Evolutionary conservation across 192 early-diverging fungal genomes (phyloP).

Genomic region (Lunasporangiospora selenospora): DNA sequence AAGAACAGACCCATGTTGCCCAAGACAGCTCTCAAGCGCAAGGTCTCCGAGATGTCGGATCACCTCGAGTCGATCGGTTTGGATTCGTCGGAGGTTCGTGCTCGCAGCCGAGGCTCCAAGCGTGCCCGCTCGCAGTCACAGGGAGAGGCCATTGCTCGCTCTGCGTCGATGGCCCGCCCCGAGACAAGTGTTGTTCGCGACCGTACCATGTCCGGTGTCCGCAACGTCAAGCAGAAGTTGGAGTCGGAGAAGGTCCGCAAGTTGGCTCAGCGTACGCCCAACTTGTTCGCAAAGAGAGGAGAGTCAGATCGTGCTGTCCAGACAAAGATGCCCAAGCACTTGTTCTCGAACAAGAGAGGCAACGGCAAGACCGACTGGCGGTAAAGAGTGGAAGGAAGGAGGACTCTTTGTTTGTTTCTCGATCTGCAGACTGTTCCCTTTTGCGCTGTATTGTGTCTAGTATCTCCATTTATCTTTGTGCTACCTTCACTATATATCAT

Average conservation of each 20-base stretch:
- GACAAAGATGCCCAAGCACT: conserved; percentile 97
- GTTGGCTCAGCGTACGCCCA: conserved; percentile 74
- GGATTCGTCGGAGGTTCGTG: conserved; percentile 66
- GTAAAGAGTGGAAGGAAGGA: conserved; percentile 51
- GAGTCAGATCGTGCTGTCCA: conserved; percentile 95
- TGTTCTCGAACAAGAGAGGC: conserved; percentile 92
- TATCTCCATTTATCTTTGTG: too few species aligned
- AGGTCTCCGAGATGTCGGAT: conserved; percentile 67
- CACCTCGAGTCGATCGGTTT: conserved; percentile 80
- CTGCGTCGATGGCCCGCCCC: conserved; percentile 66
- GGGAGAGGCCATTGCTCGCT: conserved; percentile 69
- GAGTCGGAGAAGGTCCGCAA: conserved; percentile 82
- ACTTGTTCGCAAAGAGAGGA: conserved; percentile 81
- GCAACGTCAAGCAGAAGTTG: conserved; percentile 59
- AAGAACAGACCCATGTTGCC: conserved; percentile 77
- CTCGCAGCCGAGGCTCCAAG: conserved; percentile 72
- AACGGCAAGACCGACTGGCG: conserved; percentile 83
- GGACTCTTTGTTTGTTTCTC: background rate
- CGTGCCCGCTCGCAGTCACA: conserved; percentile 77
- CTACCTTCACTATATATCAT: too few species aligned
- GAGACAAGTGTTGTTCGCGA: conserved; percentile 64
- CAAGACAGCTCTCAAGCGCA: conserved; percentile 59
- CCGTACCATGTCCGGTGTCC: conserved; percentile 80
- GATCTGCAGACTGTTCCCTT: too few species aligned
- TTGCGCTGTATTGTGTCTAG: too few species aligned